Evolutionary conservation across 2,329 filamentous ascomycete genomes (phyloP).

Genomic region (Sarocladium kiliense): DNA sequence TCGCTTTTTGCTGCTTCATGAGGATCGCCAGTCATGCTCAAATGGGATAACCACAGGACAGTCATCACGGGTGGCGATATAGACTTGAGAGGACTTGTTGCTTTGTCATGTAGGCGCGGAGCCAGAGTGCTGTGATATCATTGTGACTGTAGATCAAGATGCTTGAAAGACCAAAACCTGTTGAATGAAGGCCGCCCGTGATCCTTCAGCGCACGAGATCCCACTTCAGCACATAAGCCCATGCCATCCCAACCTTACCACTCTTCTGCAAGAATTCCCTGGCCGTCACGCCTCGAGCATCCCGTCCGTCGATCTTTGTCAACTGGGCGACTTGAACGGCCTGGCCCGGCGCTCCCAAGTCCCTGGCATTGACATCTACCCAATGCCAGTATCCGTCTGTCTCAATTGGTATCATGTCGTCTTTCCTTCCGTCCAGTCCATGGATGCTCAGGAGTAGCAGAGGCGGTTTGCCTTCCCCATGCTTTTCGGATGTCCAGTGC

Average conservation of each 20-base stretch:
- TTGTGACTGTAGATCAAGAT: background rate
- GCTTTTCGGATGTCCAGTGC: slow-evolving; percentile 72
- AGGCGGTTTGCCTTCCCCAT: slow-evolving; percentile 61
- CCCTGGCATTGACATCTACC: slow-evolving; percentile 63
- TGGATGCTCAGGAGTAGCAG: slow-evolving; percentile 65
- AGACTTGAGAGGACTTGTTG: background rate
- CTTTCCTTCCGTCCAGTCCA: slow-evolving; percentile 60
- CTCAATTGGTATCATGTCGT: slow-evolving; percentile 66
- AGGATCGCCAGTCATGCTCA: background rate
- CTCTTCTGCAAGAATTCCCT: slow-evolving; percentile 39
- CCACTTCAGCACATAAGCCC: slow-evolving; percentile 43
- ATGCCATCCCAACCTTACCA: slow-evolving; percentile 39
- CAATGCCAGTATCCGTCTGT: slow-evolving; percentile 72
- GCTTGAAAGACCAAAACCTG: background rate
- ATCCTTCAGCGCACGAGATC: slow-evolving; percentile 34
- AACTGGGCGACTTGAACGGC: slow-evolving; percentile 61
- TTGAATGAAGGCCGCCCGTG: background rate
- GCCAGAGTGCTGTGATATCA: background rate
- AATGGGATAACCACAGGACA: background rate
- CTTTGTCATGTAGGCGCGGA: background rate
- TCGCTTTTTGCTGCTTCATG: background rate
- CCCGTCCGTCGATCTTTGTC: slow-evolving; percentile 38
- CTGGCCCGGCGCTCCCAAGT: slow-evolving; percentile 66
- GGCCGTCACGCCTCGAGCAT: slow-evolving; percentile 43
- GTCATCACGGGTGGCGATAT: background rate